phyloP scores from a whole-genome alignment of 1,284 basidiomycete species.

The Irpex sp. region DNA sequence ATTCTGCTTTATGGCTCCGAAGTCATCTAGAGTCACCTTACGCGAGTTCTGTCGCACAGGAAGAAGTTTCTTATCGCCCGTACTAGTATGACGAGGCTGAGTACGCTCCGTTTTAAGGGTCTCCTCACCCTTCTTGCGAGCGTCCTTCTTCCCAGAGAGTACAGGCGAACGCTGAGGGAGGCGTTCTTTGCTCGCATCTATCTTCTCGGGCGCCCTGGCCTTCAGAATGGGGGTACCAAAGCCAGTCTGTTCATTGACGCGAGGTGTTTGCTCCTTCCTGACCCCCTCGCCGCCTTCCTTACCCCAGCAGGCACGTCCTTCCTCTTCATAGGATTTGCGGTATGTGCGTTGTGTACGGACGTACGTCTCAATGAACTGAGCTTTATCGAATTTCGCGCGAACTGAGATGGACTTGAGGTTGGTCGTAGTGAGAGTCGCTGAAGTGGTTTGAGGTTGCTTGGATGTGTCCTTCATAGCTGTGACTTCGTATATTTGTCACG shows the following conservation, averaged over 20 bases:
- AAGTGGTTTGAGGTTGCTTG: background rate
- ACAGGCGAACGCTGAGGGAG: background rate
- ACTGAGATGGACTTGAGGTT: background rate
- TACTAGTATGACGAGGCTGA: background rate
- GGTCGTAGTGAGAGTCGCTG: background rate
- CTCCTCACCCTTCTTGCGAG: background rate
- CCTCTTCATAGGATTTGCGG: slow-evolving; percentile 39
- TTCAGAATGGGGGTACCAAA: slow-evolving; percentile 13
- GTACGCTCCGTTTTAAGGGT: background rate
- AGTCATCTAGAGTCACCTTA: background rate
- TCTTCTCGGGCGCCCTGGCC: slow-evolving; percentile 6
- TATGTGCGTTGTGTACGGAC: slow-evolving; percentile 46
- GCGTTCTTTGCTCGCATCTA: background rate
- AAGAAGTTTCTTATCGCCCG: background rate
- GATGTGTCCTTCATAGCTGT: background rate
- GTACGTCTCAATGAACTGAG: slow-evolving; percentile 41
- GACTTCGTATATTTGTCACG: background rate
- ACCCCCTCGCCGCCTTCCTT: background rate
- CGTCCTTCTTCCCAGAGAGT: background rate
- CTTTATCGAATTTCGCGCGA: slow-evolving; percentile 35
- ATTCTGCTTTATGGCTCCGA: background rate
- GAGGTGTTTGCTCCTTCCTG: background rate
- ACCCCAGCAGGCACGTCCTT: slow-evolving; percentile 36
- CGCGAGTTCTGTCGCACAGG: background rate
- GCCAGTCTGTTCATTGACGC: slow-evolving; percentile 9